phyloP scores from a whole-genome alignment of 805 yeast genomes.

The Saccharomycopsis oosterbeekiorum region DNA sequence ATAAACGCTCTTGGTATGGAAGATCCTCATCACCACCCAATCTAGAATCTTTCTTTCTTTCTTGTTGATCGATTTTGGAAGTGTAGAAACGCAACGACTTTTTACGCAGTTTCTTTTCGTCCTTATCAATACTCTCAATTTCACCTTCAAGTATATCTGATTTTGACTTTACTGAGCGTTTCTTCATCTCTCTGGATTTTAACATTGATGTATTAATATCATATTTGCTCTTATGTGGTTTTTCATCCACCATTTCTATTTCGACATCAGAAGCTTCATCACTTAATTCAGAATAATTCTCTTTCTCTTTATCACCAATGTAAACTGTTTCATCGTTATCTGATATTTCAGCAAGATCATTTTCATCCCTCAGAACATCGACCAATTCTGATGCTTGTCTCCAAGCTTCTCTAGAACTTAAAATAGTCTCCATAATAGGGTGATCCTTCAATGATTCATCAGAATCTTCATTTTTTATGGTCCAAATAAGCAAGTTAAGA shows the following conservation, averaged over 20 bases:
- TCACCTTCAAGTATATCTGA: conserved; percentile 63
- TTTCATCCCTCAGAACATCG: conserved; percentile 20
- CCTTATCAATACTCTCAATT: conserved; percentile 73
- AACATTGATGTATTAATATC: conserved; percentile 37
- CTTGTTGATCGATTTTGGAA: conserved; percentile 86
- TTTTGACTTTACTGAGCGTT: conserved; percentile 22
- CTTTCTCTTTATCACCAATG: conserved; percentile 2
- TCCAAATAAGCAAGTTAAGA: conserved; percentile 60
- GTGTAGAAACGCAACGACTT: conserved; percentile 89
- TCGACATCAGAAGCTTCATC: conserved; percentile 19
- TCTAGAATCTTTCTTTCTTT: conserved; percentile 47
- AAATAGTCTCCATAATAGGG: conserved; percentile 78
- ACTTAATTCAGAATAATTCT: conserved; percentile 14
- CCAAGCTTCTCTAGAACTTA: conserved; percentile 82
- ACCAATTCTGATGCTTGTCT: conserved; percentile 61
- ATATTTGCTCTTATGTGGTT: conserved; percentile 21
- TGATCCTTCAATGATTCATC: conserved; percentile 63
- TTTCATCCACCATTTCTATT: conserved; percentile 21
- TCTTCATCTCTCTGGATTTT: conserved; percentile 37
- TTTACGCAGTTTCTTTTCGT: conserved; percentile 75
- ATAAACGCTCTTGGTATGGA: conserved; percentile 84
- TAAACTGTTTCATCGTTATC: conserved; percentile 21
- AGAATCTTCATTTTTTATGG: conserved; percentile 44
- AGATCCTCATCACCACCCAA: conserved; percentile 80
- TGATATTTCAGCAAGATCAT: conserved; percentile 21